Conservation (phyloP, 192 early-diverging fungal species). For the Backusella morwellensis region DNA sequence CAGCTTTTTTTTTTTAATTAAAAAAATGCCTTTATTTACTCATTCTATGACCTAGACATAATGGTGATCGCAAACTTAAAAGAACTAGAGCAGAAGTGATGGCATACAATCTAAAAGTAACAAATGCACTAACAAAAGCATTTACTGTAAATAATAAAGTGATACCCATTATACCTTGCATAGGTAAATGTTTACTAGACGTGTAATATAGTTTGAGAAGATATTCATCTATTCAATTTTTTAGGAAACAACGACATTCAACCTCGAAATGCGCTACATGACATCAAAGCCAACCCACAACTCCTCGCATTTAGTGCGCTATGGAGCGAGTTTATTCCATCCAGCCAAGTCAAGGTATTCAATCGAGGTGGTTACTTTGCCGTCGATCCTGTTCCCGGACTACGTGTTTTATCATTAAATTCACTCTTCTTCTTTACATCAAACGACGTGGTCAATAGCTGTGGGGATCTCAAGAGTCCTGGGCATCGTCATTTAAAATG, state of each 20-base stretch:
- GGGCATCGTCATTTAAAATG: constrained; percentile 65
- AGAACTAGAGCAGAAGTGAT: constrained; percentile 59
- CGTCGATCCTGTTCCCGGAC: constrained; percentile 47
- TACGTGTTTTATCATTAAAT: constrained; percentile 67
- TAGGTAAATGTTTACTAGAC: constrained; percentile 19
- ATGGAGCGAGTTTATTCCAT: constrained; percentile 59
- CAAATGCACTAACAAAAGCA: constrained; percentile 38
- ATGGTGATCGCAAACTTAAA: constrained; percentile 58
- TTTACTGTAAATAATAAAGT: constrained; percentile 40
- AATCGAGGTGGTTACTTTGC: constrained; percentile 69
- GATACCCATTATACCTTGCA: constrained; percentile 49
- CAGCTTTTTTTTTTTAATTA: background rate
- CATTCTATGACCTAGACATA: constrained; percentile 48
- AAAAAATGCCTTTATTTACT: background rate
- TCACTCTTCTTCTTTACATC: constrained; percentile 70
- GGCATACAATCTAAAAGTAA: constrained; percentile 49
- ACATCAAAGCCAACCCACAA: constrained; percentile 40
- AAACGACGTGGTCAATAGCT: constrained; percentile 68
- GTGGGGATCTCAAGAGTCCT: constrained; percentile 50
- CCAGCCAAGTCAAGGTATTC: constrained; percentile 56
- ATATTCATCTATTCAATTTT: background rate
- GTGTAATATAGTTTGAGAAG: background rate
- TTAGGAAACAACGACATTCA: constrained; percentile 70
- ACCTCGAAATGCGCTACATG: constrained; percentile 52
- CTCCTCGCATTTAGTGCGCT: constrained; percentile 47